Evolutionary conservation across 495 filamentous ascomycete genomes (phyloP), one percentile per base, ranked within the genome.

Genomic region (Xylaria scruposa): DNA sequence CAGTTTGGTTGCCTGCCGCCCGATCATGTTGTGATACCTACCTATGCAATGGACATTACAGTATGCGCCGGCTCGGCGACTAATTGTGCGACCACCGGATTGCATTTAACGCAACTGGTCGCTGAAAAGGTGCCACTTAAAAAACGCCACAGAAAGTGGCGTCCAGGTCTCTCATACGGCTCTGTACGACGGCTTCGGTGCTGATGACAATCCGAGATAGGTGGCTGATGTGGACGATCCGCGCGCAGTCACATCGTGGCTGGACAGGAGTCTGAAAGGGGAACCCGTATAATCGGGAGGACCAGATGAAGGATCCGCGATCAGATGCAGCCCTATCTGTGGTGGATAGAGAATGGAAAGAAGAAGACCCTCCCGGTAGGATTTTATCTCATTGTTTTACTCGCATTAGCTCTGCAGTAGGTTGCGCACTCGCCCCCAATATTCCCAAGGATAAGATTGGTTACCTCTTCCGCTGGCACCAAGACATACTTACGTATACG

Each of bases 271-370:
- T 29, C 51, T 54, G 24, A 38, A 59, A 59, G 56, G 33, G 33
- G 33, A 59, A 8, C 31, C 56, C 9, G 19, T 59, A 31, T 17
- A 19, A 58, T 26, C 10, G 54, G 29, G 54, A 36, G 19, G 21
- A 54, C 51, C 9, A 19, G 42, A 53, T 40, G 36, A 31, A 51
- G 46, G 63, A 67, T 53, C 63, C 36, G 15, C 31, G 31, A 33
- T 56, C 36, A 62, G 38, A 67, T 67, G 65, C 65, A 56, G 65
- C 49, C 47, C 65, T 67, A 54, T 21, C 31, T 62, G 60, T 44
- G 29, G n/a, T n/a, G 38, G 60, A n/a, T 42, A 62, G 19, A 21
- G 60, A 62, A 42, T 26, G 15, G 3, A 26, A 24, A 26, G 31
- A 36, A 49, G 42, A 24, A 46, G 58, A 21, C 31, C 29, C 58